Conservation (phyloP, 2,329 filamentous ascomycete species). For the Cladophialophora bantiana region DNA sequence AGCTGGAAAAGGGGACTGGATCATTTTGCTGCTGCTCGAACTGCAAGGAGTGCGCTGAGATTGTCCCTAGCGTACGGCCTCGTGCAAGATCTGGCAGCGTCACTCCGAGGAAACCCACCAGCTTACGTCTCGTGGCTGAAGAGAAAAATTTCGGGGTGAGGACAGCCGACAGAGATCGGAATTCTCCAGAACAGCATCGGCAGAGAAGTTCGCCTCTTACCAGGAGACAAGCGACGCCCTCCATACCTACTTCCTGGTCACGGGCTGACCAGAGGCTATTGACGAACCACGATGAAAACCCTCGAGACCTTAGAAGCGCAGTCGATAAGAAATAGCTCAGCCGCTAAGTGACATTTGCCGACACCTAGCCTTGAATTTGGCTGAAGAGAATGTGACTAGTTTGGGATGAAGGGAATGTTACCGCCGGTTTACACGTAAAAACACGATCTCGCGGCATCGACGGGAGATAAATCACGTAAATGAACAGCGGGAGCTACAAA, state of each 20-base stretch:
- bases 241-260: not conserved
- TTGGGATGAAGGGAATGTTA: not conserved
- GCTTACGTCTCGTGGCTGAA: slow-evolving; percentile 74
- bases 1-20: slow-evolving; percentile 85
- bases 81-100: slow-evolving; percentile 75
- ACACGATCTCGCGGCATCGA: not conserved
- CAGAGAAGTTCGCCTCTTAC: not conserved
- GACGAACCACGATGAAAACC: not conserved
- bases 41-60: slow-evolving; percentile 78
- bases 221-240: not conserved
- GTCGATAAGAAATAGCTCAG: not conserved
- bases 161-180: not conserved
- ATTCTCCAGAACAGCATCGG: not conserved
- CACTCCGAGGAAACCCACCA: slow-evolving; percentile 67
- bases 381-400: not conserved
- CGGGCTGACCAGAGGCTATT: not conserved
- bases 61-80: slow-evolving; percentile 82
- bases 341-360: not conserved
- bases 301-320: not conserved
- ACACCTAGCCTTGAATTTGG: not conserved
- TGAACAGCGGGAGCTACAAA: not conserved
- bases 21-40: slow-evolving; percentile 75
- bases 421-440: not conserved
- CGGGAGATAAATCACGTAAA: not conserved
- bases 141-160: slow-evolving; percentile 18